Base-by-base conservation (phyloP, 2,329 filamentous ascomycete species). In the Polychaeton citri region DNA sequence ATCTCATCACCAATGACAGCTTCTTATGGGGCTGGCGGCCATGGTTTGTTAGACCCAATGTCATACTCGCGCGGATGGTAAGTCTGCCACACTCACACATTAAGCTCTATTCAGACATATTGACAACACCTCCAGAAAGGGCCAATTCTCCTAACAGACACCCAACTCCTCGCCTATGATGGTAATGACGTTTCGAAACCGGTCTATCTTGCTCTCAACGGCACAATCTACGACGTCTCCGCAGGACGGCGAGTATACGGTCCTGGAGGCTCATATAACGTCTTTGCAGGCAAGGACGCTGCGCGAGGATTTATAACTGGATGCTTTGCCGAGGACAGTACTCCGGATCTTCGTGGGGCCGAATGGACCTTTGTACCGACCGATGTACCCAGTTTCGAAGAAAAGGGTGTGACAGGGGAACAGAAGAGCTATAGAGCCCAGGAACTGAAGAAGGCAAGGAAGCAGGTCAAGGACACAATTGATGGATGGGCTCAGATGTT, bases 171-270 rank as follows among this genome's bases (percentile, higher is more conserved):
- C 32, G 57, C 65, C 34, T 92, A 81, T 68, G 79, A 93, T 62
- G 92, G 90, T 62, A 71, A 65, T 39, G 77, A 94, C 59, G 65
- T 76, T 7, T 58, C 62, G 6, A 76, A 80, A 40, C 90, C 90
- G 5, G 75, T 96, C 57, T 93, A 94, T 65, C 72, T 98, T 38
- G 85, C 86, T 43, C 76, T 98, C 51, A 88, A 90, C 64, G 79
- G 81, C 52, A 82, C 76, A 39, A 82, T 92, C 61, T 90, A 81
- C 69, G 84, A 92, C 59, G 84, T 92, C 28, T 73, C 74, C n/a
- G 62, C 69, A 19, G 77, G 76, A 36, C 58, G 56, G 7, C 44
- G 46, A 19, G 44, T 55, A 39, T 69, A 69, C 68, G 73, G 48
- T 59, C 71, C 87, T 0, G 86, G 85, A 19, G 90, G 87, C 4